Conservation (phyloP, 768 basidiomycete genomes). For the Boletus rubropictus region DNA sequence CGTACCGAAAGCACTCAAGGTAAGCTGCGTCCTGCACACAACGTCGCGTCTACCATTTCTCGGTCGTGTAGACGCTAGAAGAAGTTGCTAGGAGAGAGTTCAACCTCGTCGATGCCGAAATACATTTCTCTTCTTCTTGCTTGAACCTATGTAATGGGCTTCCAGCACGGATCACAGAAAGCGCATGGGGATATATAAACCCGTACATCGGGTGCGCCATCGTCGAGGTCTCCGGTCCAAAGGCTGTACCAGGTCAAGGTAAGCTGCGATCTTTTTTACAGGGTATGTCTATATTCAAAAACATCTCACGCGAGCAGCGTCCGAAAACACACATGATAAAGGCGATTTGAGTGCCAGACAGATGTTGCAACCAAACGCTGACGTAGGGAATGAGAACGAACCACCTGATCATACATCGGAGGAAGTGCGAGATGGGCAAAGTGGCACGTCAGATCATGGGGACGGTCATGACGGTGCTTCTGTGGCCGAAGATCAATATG, state of each 20-base stretch:
- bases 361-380: background rate
- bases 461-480: background rate
- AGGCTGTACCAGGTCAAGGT: constrained; percentile 1
- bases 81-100: constrained; percentile 19
- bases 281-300: background rate
- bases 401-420: background rate
- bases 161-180: constrained; percentile 21
- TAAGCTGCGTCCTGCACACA: background rate
- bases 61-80: constrained; percentile 11
- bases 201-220: constrained; percentile 23
- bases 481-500: background rate
- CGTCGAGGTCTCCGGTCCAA: constrained; percentile 2
- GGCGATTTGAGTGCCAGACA: background rate
- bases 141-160: constrained; percentile 16
- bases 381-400: background rate
- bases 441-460: constrained; percentile 4
- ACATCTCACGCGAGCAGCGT: background rate
- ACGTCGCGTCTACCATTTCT: background rate
- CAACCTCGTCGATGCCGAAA: constrained; percentile 11
- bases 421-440: background rate
- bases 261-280: background rate
- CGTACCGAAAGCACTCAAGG: constrained; percentile 18
- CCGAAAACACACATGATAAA: background rate
- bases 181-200: constrained; percentile 15
- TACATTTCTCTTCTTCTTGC: constrained; percentile 18